phyloP scores from a whole-genome alignment of 2,329 filamentous ascomycete species.

The Arthrobotrys musiformis region DNA sequence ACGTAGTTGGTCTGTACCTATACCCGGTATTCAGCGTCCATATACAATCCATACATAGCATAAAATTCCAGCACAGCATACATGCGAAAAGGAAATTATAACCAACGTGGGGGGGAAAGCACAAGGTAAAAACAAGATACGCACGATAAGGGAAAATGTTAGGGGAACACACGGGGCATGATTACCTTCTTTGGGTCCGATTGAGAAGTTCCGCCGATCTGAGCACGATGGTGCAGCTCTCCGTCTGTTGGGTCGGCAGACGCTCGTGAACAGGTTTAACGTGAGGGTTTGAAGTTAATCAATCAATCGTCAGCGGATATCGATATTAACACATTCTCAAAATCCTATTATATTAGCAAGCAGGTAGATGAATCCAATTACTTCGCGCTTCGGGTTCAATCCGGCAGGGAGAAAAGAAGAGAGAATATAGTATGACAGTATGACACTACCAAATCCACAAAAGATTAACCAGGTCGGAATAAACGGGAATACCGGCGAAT shows the following conservation, averaged over 20 bases:
- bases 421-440: too few relatives aligned
- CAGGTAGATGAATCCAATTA: too few relatives aligned
- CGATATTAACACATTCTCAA: background rate
- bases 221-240: conserved; percentile 23
- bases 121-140: background rate
- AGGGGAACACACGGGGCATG: conserved; percentile 9
- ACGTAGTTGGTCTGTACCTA: background rate
- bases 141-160: conserved; percentile 7
- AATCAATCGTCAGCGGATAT: background rate
- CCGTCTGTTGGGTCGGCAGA: conserved; percentile 40
- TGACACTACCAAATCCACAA: too few relatives aligned
- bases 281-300: background rate
- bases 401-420: too few relatives aligned
- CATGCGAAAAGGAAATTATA: background rate
- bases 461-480: too few relatives aligned
- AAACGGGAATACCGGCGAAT: conserved; percentile 12
- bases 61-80: too few relatives aligned
- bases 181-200: conserved; percentile 45
- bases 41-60: too few relatives aligned
- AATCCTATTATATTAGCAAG: background rate
- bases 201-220: conserved; percentile 44
- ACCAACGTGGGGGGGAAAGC: too few relatives aligned
- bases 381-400: background rate
- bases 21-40: background rate
- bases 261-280: background rate